A percentile compares a stretch with the other conserved stretches of the same genome.
Conservation (phyloP, 441 rosid genomes). For the Isatis lusitanica region DNA sequence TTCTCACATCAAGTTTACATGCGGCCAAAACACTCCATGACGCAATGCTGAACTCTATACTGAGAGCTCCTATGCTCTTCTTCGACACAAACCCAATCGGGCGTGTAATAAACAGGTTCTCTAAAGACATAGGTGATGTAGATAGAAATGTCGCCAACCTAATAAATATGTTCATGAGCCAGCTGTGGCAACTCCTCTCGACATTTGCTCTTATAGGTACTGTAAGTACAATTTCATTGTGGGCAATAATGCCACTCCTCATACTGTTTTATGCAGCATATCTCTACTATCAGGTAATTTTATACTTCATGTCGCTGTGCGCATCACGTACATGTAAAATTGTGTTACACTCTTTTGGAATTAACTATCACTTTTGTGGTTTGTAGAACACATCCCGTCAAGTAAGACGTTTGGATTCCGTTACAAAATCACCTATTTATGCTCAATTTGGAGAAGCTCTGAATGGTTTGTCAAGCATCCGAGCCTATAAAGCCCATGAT, state of each 20-base stretch:
- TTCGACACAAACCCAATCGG: slow-evolving; percentile 92
- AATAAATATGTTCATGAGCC: slow-evolving; percentile 70
- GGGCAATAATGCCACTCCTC: slow-evolving; percentile 97
- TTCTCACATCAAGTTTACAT: slow-evolving; percentile 77
- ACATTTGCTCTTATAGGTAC: slow-evolving; percentile 83
- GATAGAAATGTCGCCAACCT: slow-evolving; percentile 77
- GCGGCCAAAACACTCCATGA: slow-evolving; percentile 91
- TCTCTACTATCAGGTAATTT: slow-evolving; percentile 86
- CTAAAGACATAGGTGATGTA: slow-evolving; percentile 88
- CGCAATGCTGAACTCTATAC: slow-evolving; percentile 67
- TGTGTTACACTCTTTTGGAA: slow-evolving; percentile 1
- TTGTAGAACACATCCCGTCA: slow-evolving; percentile 87
- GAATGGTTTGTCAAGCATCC: slow-evolving; percentile 84
- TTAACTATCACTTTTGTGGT: background rate
- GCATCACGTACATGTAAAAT: background rate
- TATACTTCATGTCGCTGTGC: background rate
- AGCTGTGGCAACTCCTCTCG: slow-evolving; percentile 87
- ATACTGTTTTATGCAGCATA: slow-evolving; percentile 89
- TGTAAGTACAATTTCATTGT: slow-evolving; percentile 84
- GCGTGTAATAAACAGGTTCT: slow-evolving; percentile 89
- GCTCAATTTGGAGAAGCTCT: slow-evolving; percentile 96
- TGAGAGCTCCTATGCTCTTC: slow-evolving; percentile 97
- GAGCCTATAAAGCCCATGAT: slow-evolving; percentile 95
- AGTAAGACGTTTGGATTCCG: slow-evolving; percentile 90
- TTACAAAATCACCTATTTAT: slow-evolving; percentile 92